A percentile compares a stretch with the other conserved stretches of the same genome.
These are phyloP conservation scores for Cryphonectria japonica DNA, from an alignment of 2,329 filamentous ascomycete species.

Conservation along the genomic window DNA sequence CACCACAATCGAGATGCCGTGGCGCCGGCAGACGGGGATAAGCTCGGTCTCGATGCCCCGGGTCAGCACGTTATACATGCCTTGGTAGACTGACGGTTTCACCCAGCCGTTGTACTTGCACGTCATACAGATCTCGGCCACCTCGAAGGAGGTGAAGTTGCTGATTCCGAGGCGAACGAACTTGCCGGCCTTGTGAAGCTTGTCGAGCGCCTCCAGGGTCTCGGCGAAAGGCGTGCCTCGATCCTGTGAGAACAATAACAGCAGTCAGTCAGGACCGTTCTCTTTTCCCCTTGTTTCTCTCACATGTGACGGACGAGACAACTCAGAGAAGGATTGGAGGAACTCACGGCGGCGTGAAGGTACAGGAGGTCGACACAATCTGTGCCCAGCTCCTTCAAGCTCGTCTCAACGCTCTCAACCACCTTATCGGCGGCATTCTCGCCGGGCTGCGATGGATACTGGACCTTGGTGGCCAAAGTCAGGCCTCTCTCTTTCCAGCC, in stretches of 20 bases:
- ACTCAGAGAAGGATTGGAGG: neutral
- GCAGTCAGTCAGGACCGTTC: constrained; percentile 23
- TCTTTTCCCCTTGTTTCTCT: constrained; percentile 18
- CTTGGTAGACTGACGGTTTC: constrained; percentile 75
- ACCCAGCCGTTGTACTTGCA: constrained; percentile 83
- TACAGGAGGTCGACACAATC: constrained; percentile 77
- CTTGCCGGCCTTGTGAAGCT: constrained; percentile 83
- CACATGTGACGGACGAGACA: neutral
- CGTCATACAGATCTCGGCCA: constrained; percentile 80
- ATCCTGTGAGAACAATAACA: constrained; percentile 40
- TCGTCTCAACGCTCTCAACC: constrained; percentile 67
- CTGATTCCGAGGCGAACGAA: constrained; percentile 80
- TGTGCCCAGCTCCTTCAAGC: constrained; percentile 71
- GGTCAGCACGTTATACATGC: constrained; percentile 84
- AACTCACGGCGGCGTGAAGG: constrained; percentile 64
- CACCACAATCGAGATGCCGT: constrained; percentile 77
- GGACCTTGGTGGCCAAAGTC: constrained; percentile 67
- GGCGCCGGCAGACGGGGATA: constrained; percentile 72
- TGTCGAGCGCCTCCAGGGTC: constrained; percentile 76
- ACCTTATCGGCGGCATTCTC: constrained; percentile 67
- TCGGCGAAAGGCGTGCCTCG: constrained; percentile 75
- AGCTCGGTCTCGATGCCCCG: constrained; percentile 76
- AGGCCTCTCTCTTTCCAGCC: constrained; percentile 72
- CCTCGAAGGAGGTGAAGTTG: constrained; percentile 86
- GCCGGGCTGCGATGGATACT: constrained; percentile 64